Percentiles rank a stretch among this genome's conserved stretches.
phyloP scores from a whole-genome alignment of 1,139 yeast genomes.

The Kurtzmaniella quercitrusa region DNA sequence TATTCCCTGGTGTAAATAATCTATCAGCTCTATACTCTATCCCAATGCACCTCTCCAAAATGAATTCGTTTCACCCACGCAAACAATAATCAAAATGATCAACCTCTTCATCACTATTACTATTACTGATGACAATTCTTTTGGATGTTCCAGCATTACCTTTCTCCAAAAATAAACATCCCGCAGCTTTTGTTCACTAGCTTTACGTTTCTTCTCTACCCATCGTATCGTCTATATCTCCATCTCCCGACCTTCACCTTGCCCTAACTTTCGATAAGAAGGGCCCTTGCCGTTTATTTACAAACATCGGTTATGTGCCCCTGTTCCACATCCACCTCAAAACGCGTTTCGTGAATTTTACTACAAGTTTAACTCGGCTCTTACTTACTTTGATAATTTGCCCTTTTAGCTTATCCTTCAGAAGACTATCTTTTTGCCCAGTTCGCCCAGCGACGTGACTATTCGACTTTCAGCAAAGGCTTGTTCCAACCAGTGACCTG shows the following conservation, averaged over 20 bases:
- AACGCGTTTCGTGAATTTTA: neutral
- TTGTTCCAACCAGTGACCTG: neutral
- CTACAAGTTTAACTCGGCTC: neutral
- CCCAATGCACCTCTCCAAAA: no score
- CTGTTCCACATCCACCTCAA: neutral
- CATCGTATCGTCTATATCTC: no score
- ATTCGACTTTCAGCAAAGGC: neutral
- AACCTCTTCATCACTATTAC: no score
- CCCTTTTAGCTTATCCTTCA: neutral
- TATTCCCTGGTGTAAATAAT: no score
- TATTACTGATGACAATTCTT: no score
- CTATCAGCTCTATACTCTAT: no score
- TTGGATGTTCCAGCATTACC: no score
- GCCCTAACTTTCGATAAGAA: neutral
- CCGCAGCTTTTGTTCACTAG: no score
- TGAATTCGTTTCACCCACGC: no score
- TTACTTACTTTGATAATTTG: neutral
- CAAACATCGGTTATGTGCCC: neutral
- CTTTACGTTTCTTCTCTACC: no score
- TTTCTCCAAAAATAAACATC: no score
- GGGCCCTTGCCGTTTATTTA: neutral
- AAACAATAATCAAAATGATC: no score
- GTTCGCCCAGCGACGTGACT: slow-evolving; percentile 1
- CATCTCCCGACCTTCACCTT: neutral
- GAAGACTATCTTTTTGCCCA: neutral